Conservation (phyloP, 2,329 filamentous ascomycete species). For the Neurospora sp. region DNA sequence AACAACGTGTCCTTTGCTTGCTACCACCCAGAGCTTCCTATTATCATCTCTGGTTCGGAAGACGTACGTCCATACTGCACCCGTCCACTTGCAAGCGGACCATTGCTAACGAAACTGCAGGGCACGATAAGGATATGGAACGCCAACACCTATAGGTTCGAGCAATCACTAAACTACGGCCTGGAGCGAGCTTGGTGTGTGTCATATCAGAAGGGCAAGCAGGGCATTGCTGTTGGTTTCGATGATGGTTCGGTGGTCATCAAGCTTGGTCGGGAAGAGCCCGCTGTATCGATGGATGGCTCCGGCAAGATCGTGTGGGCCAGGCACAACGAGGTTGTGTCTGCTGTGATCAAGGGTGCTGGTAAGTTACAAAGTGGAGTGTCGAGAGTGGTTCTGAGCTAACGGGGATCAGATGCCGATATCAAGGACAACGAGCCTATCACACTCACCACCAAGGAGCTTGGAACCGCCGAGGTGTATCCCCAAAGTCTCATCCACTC, state of each 20-base stretch:
- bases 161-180: conserved; percentile 93
- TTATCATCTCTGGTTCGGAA: conserved; percentile 96
- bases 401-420: conserved; percentile 50
- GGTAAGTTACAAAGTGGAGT: conserved; percentile 31
- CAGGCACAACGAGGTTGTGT: conserved; percentile 88
- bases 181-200: conserved; percentile 97
- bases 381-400: conserved; percentile 12
- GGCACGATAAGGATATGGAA: conserved; percentile 84
- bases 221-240: conserved; percentile 91
- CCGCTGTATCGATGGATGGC: conserved; percentile 92
- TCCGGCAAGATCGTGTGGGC: conserved; percentile 97
- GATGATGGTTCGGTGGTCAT: conserved; percentile 97
- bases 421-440: conserved; percentile 87
- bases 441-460: conserved; percentile 80
- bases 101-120: conserved; percentile 1
- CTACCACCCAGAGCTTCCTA: conserved; percentile 91
- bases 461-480: conserved; percentile 94
- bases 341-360: conserved; percentile 86
- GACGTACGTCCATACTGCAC: conserved; percentile 36
- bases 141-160: conserved; percentile 90
- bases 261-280: conserved; percentile 94
- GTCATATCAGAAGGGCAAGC: conserved; percentile 86
- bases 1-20: conserved; percentile 98
- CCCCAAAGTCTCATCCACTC: conserved; percentile 91
- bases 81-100: not conserved